These are phyloP conservation scores for Gastrodia elata DNA, from an alignment of 106 monocot species.

Conservation along the genomic window DNA sequence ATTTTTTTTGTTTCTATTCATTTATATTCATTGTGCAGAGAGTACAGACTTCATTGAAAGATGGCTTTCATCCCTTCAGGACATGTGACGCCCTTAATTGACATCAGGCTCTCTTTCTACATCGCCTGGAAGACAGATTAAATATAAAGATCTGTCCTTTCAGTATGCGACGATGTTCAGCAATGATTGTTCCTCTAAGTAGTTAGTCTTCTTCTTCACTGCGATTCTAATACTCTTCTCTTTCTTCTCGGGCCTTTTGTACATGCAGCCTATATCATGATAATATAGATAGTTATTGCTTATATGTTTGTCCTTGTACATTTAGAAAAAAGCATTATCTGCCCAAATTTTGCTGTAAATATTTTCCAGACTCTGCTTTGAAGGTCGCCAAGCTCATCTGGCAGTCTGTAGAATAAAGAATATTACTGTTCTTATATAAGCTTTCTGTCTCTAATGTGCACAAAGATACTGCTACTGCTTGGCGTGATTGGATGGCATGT, in stretches of 20 bases:
- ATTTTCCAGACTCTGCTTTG: constrained; percentile 7
- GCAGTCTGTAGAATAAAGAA: background rate
- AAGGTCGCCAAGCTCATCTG: too few relatives aligned
- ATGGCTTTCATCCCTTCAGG: constrained; percentile 42
- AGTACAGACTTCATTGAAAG: constrained; percentile 28
- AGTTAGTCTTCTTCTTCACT: background rate
- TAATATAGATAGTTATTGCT: constrained; percentile 1
- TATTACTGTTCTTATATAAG: constrained; percentile 3
- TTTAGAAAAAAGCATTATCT: constrained; percentile 14
- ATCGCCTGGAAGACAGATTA: background rate
- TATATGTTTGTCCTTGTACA: constrained; percentile 13
- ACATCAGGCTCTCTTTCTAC: background rate
- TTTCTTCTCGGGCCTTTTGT: background rate
- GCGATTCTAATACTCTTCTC: background rate
- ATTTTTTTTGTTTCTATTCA: background rate
- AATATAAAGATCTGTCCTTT: too few relatives aligned
- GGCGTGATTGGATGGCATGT: background rate
- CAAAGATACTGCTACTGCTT: background rate
- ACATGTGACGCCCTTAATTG: constrained; percentile 2
- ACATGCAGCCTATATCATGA: background rate
- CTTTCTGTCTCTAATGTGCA: background rate
- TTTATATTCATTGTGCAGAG: constrained; percentile 26
- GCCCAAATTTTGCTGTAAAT: constrained; percentile 13
- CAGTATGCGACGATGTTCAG: background rate
- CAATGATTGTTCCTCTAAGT: constrained; percentile 3